A percentile compares a stretch with the other conserved stretches of the same genome.
Evolutionary conservation across 495 filamentous ascomycete genomes (phyloP).

Genomic region (Daldinia bambusicola): DNA sequence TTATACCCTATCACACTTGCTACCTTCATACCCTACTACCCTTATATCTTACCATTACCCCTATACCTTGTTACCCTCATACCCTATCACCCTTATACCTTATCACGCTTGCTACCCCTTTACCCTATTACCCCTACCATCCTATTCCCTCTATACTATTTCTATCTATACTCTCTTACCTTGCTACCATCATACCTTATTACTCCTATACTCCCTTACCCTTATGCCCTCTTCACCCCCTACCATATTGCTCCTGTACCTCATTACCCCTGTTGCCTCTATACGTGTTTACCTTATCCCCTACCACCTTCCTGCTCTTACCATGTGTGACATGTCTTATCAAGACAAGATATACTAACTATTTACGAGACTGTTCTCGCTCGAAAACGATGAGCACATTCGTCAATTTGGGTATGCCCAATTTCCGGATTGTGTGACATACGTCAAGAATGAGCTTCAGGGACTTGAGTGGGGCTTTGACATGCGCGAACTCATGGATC

Average conservation of each 20-base stretch:
- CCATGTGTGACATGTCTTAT: not conserved
- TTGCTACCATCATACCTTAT: too few species aligned
- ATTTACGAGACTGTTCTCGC: not conserved
- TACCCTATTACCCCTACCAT: not conserved
- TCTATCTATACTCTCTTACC: not conserved
- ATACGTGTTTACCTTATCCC: too few species aligned
- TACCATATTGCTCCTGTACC: too few species aligned
- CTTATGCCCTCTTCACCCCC: too few species aligned
- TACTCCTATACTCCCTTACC: too few species aligned
- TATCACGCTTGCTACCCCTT: not conserved
- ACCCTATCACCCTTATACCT: not conserved
- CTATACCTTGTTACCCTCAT: too few species aligned
- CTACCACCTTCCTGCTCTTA: not conserved
- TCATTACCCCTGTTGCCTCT: too few species aligned
- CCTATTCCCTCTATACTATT: not conserved
- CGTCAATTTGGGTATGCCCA: not conserved
- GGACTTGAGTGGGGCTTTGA: slow-evolving; percentile 1
- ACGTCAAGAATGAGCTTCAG: not conserved
- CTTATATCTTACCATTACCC: not conserved
- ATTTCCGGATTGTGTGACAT: not conserved
- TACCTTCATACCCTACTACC: not conserved
- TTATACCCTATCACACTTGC: not conserved
- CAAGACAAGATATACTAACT: not conserved
- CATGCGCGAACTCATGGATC: not conserved
- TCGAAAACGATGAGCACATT: not conserved